A percentile compares a stretch with the other conserved stretches of the same genome.
Evolutionary conservation across 176 grass and related monocot genomes (phyloP).

Genomic region (Ensete glaucum): DNA sequence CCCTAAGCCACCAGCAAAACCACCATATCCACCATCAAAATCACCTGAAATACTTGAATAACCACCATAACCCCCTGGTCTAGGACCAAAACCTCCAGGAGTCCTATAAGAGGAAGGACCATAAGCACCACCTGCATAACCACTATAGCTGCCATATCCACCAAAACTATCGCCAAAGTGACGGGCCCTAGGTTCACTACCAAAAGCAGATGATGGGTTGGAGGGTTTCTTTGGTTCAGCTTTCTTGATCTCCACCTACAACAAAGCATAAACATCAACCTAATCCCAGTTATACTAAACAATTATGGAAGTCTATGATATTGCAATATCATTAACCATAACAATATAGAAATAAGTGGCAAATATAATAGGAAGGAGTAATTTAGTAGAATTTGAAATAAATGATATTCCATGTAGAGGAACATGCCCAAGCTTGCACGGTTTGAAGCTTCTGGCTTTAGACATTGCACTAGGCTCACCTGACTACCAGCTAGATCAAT

Average conservation of each 20-base stretch:
- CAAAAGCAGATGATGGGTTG: conserved; percentile 43
- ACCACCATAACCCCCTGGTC: conserved; percentile 39
- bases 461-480: conserved; percentile 45
- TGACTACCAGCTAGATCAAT: conserved; percentile 75
- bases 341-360: neutral
- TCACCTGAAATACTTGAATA: conserved; percentile 25
- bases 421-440: neutral
- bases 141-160: conserved; percentile 33
- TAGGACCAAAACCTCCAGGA: conserved; percentile 35
- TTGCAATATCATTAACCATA: neutral
- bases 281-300: conserved; percentile 39
- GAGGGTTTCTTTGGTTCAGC: conserved; percentile 98
- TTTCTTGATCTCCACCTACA: conserved; percentile 99
- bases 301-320: conserved; percentile 15
- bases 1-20: conserved; percentile 55
- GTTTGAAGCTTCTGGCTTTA: conserved; percentile 8
- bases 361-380: neutral
- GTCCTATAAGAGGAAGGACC: conserved; percentile 32
- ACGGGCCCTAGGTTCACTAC: conserved; percentile 58
- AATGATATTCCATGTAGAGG: neutral
- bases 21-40: conserved; percentile 47
- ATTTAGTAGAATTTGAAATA: neutral
- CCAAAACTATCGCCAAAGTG: conserved; percentile 54
- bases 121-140: conserved; percentile 39
- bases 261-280: conserved; percentile 57